A percentile compares a stretch with the other conserved stretches of the same genome.
phyloP scores from a whole-genome alignment of 768 basidiomycete species.

The Hemileccinum rubropunctum region DNA sequence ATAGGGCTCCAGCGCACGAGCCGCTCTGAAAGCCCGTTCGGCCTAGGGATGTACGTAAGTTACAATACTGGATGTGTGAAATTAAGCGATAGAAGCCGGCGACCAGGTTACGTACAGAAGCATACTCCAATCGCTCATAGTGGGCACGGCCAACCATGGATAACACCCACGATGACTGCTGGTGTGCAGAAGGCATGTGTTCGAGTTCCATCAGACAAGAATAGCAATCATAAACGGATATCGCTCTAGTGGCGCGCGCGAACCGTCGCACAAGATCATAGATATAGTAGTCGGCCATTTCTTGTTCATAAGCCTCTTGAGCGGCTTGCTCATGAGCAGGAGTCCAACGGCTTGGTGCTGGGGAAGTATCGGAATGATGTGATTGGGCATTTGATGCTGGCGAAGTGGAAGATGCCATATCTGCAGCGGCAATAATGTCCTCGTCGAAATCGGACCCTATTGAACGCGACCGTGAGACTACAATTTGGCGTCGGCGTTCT shows the following conservation, averaged over 20 bases:
- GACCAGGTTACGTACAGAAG: conserved; percentile 58
- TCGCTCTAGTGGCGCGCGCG: conserved; percentile 71
- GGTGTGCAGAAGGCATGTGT: conserved; percentile 68
- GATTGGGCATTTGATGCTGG: conserved; percentile 57
- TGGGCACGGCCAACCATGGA: conserved; percentile 83
- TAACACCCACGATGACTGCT: conserved; percentile 73
- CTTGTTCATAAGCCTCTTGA: conserved; percentile 66
- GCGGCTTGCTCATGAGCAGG: conserved; percentile 66
- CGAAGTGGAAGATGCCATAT: conserved; percentile 58
- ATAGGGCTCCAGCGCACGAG: conserved; percentile 86
- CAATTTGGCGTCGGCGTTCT: conserved; percentile 58
- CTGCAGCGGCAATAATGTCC: conserved; percentile 45
- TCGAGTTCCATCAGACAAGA: conserved; percentile 76
- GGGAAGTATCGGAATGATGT: conserved; percentile 61
- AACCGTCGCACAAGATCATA: conserved; percentile 80
- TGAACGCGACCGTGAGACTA: conserved; percentile 57
- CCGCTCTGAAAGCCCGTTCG: conserved; percentile 81
- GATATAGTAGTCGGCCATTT: conserved; percentile 79
- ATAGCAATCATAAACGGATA: conserved; percentile 75
- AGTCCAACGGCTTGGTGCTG: conserved; percentile 61
- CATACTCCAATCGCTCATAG: conserved; percentile 88
- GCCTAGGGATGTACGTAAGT: conserved; percentile 52
- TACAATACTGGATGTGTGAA: conserved; percentile 12
- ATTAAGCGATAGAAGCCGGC: conserved; percentile 5
- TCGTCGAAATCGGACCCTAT: conserved; percentile 74